A percentile compares a stretch with the other conserved stretches of the same genome.
phyloP scores from a whole-genome alignment of 2,329 filamentous ascomycete genomes.

The Sclerotinia trifoliorum region DNA sequence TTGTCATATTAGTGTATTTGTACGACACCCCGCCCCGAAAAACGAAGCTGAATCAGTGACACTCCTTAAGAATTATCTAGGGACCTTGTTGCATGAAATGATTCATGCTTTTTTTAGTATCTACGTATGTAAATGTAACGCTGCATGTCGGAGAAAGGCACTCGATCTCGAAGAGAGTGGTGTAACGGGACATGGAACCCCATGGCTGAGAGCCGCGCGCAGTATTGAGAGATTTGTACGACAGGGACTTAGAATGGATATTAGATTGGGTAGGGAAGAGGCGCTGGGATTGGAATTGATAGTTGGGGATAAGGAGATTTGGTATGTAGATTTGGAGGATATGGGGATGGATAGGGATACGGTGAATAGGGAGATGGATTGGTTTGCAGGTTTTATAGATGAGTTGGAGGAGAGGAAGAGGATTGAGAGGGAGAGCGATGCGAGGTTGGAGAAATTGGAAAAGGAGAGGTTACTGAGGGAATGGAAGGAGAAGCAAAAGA shows the following conservation, averaged over 20 bases:
- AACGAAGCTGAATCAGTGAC: neutral
- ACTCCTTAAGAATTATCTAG: constrained; percentile 12
- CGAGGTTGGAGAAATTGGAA: neutral
- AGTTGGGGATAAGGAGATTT: constrained; percentile 1
- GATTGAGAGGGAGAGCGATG: neutral
- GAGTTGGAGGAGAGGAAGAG: neutral
- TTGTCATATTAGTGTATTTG: constrained; percentile 7
- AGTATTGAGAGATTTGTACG: constrained; percentile 9
- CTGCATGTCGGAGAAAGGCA: neutral
- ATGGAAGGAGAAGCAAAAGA: neutral
- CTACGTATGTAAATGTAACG: constrained; percentile 21
- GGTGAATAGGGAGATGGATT: constrained; percentile 22
- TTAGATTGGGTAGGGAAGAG: constrained; percentile 19
- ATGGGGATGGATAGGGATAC: neutral
- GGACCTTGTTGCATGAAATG: constrained; percentile 22
- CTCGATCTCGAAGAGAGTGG: constrained; percentile 13
- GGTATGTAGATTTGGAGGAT: constrained; percentile 15
- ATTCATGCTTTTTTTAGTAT: constrained; percentile 21
- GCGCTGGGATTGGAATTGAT: constrained; percentile 15
- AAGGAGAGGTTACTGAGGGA: neutral
- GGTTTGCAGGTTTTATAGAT: neutral
- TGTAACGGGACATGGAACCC: constrained; percentile 8
- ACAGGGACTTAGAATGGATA: constrained; percentile 2
- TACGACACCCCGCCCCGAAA: neutral
- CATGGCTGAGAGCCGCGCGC: constrained; percentile 2